Base-by-base conservation (phyloP, 805 yeast species). In the Ogataea ganodermae region DNA sequence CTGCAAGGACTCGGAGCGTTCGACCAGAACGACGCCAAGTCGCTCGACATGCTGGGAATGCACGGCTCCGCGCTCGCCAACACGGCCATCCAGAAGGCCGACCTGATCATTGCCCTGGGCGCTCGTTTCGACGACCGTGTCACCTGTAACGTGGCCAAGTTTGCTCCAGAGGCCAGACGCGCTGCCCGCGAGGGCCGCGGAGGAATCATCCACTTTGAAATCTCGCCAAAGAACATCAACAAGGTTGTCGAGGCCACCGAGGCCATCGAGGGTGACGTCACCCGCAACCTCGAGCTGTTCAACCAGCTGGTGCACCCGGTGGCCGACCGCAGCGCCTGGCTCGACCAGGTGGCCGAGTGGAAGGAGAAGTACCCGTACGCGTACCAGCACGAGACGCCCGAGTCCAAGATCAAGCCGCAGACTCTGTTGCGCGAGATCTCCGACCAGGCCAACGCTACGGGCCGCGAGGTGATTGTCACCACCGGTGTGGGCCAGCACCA, bases 401-500 rank as follows among this genome's bases (percentile, higher is more conserved):
- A 80, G 31, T 82, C 90, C 7, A 74, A 72, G 57, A 85, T 92
- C 59, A 91, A 90, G 67, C 99, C 99, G 39, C 99, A 94, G 75
- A 89, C 97, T 35, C 83, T 92, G 42, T 81, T 94, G 55, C 68
- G 76, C 37, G 92, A 88, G 69, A 78, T 94, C 47, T 81, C 94
- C 2, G 78, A 81, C 52, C 84, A 90, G 58, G 83, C 90, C 26
- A 68, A 72, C 42, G 79, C 73, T 45, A 76, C 78, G 46, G 75
- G 75, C 54, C 87, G 81, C 63, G 91, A 87, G 59, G 90, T 89
- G 49, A 81, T 91, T 60, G 85, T 92, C 59, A 86, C 98, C 45
- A 94, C 99, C 30, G 99, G 99, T 78, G 98, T 94, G 44, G 99
- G 99, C 51, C 99, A 94, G 77, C 99, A 92, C 78, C 99, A 92